A percentile compares a stretch with the other conserved stretches of the same genome.
These are phyloP conservation scores for Trichoderma erinaceum DNA, from an alignment of 495 filamentous ascomycete genomes.

Conservation along the genomic window DNA sequence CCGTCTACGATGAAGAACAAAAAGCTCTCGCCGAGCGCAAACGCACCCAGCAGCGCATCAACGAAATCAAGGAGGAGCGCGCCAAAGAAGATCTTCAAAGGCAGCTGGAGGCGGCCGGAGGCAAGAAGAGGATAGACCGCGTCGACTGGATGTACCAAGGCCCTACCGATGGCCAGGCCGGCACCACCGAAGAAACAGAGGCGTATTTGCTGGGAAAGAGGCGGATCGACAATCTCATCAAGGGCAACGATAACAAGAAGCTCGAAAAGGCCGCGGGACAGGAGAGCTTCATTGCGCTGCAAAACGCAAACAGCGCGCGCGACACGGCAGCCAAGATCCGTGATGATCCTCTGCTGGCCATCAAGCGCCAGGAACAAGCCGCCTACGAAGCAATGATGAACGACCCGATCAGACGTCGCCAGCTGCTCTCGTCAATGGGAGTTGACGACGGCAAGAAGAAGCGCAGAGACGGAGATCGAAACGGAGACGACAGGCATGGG, in stretches of 20 bases:
- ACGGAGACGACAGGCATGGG: not conserved
- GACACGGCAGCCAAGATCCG: constrained; percentile 80
- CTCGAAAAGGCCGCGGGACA: constrained; percentile 73
- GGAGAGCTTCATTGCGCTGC: constrained; percentile 54
- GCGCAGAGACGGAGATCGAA: constrained; percentile 25
- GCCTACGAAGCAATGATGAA: constrained; percentile 86
- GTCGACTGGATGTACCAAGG: constrained; percentile 99
- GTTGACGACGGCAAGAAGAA: constrained; percentile 38
- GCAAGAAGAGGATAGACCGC: constrained; percentile 62
- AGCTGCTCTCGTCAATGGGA: constrained; percentile 58
- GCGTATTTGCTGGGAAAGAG: constrained; percentile 89
- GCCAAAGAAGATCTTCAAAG: constrained; percentile 85
- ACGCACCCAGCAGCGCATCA: constrained; percentile 71
- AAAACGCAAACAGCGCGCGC: constrained; percentile 56
- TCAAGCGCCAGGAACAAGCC: constrained; percentile 87
- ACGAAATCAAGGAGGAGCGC: constrained; percentile 92
- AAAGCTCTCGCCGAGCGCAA: constrained; percentile 95
- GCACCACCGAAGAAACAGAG: constrained; percentile 88
- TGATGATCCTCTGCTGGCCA: constrained; percentile 83
- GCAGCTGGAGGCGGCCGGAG: constrained; percentile 84
- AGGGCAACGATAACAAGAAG: constrained; percentile 72
- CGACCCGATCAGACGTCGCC: constrained; percentile 64
- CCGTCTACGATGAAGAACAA: constrained; percentile 82
- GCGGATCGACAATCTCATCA: constrained; percentile 82
- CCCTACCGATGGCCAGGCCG: constrained; percentile 68